A percentile compares a stretch with the other conserved stretches of the same genome.
phyloP scores from a whole-genome alignment of 2,329 filamentous ascomycete genomes.

The Cadophora gregata region DNA sequence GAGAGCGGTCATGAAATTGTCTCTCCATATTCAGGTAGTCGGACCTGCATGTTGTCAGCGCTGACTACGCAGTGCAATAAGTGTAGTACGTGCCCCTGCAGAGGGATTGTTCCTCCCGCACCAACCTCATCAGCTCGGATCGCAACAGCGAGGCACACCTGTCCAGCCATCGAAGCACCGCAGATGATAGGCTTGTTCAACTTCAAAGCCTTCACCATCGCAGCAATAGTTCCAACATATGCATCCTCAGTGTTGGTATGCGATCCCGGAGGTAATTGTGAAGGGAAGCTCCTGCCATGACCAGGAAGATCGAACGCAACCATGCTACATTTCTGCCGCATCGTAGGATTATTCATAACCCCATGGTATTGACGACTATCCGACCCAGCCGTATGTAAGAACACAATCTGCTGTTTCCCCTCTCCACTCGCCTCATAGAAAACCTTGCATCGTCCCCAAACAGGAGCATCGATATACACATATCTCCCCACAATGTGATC shows the following conservation, averaged over 20 bases:
- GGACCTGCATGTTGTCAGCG: constrained; percentile 30
- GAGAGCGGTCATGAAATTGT: constrained; percentile 52
- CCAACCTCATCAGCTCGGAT: constrained; percentile 54
- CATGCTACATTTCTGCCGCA: constrained; percentile 55
- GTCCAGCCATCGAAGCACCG: constrained; percentile 57
- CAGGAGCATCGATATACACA: constrained; percentile 51
- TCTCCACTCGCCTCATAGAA: constrained; percentile 56
- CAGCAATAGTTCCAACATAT: constrained; percentile 17
- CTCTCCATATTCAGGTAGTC: constrained; percentile 45
- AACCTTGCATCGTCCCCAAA: constrained; percentile 55
- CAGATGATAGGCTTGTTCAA: constrained; percentile 55
- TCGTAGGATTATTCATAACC: constrained; percentile 55
- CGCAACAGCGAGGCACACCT: constrained; percentile 55
- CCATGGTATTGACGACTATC: constrained; percentile 57
- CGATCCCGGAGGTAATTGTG: constrained; percentile 41
- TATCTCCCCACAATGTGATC: constrained; percentile 56
- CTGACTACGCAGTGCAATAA: neutral
- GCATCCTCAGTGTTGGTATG: constrained; percentile 22
- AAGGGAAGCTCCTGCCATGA: constrained; percentile 55
- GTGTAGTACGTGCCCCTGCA: constrained; percentile 47
- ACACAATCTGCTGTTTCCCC: constrained; percentile 53
- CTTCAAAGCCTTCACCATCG: constrained; percentile 50
- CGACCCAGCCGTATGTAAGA: constrained; percentile 53
- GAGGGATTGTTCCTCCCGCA: constrained; percentile 52
- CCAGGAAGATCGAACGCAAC: constrained; percentile 56